Evolutionary conservation across 73 alveolate species (phyloP), one percentile per base, ranked within the genome.

Genomic region (Tetrahymena thermophila): DNA sequence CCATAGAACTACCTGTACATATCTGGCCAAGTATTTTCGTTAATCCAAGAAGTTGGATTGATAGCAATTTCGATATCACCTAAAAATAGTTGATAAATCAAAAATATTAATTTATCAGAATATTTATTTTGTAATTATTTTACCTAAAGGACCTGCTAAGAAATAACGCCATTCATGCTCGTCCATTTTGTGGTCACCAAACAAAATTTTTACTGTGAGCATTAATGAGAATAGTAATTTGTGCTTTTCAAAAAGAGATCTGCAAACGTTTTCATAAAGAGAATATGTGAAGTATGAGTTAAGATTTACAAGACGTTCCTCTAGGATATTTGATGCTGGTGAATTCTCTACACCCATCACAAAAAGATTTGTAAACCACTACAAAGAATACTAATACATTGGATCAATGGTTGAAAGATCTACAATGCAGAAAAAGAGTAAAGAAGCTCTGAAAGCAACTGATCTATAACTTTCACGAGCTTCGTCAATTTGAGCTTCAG

Each of bases 201-300:
- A 96, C 94, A 99, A 96, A 15, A 99, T 98, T 96, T 99, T 98
- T 85, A 98, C 98, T 93, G 99, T 97, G 43, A 99, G 98, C 94
- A 99, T 98, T 97, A 99, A 99, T 84, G 99, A 98, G 99, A 99
- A 99, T 35, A 99, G 97, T 38, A 99, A 94, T 96, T 99, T 99
- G 96, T 99, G 99, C 97, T 98, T 99, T 97, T 99, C 99, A 94
- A 99, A 99, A 71, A 99, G 99, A 44, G 99, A 97, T 96, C 99
- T 96, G 97, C 99, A 99, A 13, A 99, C 99, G 95, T 99, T 99
- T 94, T 99, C 99, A 96, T 99, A 99, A 71, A 99, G 97, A 89
- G 98, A 97, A 96, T 98, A 97, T 1, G 99, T 99, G 97, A 99
- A 99, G 96, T 96, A 98, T 97, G 97, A 98, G 95, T 99, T 98